phyloP scores from a whole-genome alignment of 2,329 filamentous ascomycete genomes.

The Dendrostoma leiphaemia region DNA sequence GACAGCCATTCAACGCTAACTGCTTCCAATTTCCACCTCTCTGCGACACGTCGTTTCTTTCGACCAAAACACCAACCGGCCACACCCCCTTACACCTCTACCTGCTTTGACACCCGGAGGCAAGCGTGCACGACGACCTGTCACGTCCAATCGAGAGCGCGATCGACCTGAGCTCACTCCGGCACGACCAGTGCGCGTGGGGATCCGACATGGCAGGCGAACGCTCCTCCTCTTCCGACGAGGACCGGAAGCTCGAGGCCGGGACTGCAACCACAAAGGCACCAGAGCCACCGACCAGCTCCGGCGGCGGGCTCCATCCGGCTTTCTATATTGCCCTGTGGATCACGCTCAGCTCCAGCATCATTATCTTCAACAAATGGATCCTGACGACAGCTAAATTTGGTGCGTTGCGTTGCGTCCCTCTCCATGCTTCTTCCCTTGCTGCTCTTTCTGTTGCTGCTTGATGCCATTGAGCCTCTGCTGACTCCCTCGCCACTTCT shows the following conservation, averaged over 20 bases:
- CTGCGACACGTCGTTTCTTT: too few relatives aligned
- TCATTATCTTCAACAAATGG: constrained; percentile 98
- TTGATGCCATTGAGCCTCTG: neutral
- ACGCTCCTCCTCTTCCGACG: constrained; percentile 18
- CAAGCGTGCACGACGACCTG: too few relatives aligned
- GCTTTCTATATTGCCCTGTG: constrained; percentile 78
- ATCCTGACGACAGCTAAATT: constrained; percentile 79
- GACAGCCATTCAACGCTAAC: too few relatives aligned
- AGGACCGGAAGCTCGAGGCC: constrained; percentile 18
- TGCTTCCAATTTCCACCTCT: too few relatives aligned
- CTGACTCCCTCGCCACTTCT: neutral
- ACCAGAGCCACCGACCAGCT: constrained; percentile 5
- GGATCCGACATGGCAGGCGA: constrained; percentile 14
- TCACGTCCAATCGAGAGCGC: too few relatives aligned
- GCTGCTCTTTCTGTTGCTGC: too few relatives aligned
- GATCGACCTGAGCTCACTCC: too few relatives aligned
- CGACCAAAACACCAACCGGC: too few relatives aligned
- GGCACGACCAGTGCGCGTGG: too few relatives aligned
- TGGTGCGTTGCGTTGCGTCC: constrained; percentile 48
- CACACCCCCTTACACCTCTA: too few relatives aligned
- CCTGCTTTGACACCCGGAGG: too few relatives aligned
- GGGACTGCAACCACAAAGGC: constrained; percentile 10
- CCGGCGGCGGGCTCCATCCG: constrained; percentile 54
- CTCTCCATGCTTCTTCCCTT: neutral
- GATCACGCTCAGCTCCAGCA: constrained; percentile 83